A percentile compares a stretch with the other conserved stretches of the same genome.
Evolutionary conservation across 2,329 filamentous ascomycete genomes (phyloP).

Genomic region (Akanthomyces muscarius): DNA sequence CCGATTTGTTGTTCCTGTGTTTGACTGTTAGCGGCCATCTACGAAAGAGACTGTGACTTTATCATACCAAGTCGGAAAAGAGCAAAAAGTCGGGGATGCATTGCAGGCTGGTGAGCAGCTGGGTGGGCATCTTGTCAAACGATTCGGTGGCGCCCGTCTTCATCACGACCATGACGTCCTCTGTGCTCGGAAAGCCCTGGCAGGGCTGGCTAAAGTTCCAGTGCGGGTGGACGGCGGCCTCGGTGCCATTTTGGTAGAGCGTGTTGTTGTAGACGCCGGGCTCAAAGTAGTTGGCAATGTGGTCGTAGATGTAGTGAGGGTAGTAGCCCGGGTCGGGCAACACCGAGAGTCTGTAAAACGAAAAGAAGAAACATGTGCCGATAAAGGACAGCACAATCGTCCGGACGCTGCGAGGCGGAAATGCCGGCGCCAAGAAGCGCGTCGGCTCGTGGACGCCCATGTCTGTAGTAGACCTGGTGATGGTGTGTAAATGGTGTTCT

Average conservation of each 20-base stretch:
- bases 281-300: conserved; percentile 30
- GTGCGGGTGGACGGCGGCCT: conserved; percentile 30
- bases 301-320: conserved; percentile 28
- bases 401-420: conserved; percentile 27
- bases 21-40: not conserved
- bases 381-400: conserved; percentile 24
- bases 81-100: conserved; percentile 53
- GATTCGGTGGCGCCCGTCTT: conserved; percentile 57
- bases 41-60: not conserved
- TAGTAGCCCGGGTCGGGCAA: conserved; percentile 26
- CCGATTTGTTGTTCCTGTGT: conserved; percentile 46
- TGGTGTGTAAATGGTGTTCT: not conserved
- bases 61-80: conserved; percentile 49
- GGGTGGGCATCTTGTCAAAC: conserved; percentile 51
- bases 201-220: conserved; percentile 38
- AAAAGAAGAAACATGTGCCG: conserved; percentile 25
- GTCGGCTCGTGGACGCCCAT: conserved; percentile 20
- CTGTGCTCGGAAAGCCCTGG: conserved; percentile 38
- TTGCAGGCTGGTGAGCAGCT: conserved; percentile 50
- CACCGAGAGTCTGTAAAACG: conserved; percentile 30
- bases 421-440: conserved; percentile 19
- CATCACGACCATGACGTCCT: conserved; percentile 49
- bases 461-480: not conserved
- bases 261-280: conserved; percentile 37
- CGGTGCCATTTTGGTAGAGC: conserved; percentile 34